Percentiles rank a stretch among this genome's conserved stretches.
phyloP scores from a whole-genome alignment of 192 early-diverging fungal species.

The Gigaspora rosea region DNA sequence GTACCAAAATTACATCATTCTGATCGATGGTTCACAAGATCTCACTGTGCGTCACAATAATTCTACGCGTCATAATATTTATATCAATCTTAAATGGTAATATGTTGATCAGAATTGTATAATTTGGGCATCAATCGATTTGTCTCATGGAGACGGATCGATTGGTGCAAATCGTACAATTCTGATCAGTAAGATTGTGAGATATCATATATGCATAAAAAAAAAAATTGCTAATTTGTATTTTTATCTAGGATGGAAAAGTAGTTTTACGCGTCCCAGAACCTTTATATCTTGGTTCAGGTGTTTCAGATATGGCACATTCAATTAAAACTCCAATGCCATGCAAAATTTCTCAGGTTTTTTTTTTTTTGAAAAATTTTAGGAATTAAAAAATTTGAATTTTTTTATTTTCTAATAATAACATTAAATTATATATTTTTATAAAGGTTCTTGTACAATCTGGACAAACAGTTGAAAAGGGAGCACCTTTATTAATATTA shows the following conservation, averaged over 20 bases:
- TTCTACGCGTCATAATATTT: no score
- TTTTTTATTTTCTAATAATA: not conserved
- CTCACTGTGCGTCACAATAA: no score
- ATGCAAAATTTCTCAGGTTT: conserved; percentile 91
- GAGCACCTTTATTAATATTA: conserved; percentile 77
- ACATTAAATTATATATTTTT: not conserved
- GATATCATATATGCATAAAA: no score
- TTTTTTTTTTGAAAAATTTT: conserved; percentile 6
- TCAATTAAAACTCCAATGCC: conserved; percentile 93
- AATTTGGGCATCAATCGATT: no score
- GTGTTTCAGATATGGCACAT: conserved; percentile 51
- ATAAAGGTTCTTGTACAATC: conserved; percentile 51
- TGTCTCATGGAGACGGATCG: no score
- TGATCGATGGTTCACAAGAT: no score
- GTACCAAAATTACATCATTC: no score
- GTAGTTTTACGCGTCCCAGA: conserved; percentile 56
- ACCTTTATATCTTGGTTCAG: conserved; percentile 56
- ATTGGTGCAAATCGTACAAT: no score
- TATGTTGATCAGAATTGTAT: no score
- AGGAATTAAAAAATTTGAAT: not conserved
- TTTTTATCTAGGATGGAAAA: conserved; percentile 47
- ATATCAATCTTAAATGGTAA: no score
- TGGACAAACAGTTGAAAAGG: conserved; percentile 81
- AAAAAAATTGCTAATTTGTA: not conserved
- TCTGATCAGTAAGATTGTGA: no score